Evolutionary conservation across 2,329 filamentous ascomycete genomes (phyloP), one percentile per base, ranked within the genome.

Genomic region (Bipolaris bicolor): DNA sequence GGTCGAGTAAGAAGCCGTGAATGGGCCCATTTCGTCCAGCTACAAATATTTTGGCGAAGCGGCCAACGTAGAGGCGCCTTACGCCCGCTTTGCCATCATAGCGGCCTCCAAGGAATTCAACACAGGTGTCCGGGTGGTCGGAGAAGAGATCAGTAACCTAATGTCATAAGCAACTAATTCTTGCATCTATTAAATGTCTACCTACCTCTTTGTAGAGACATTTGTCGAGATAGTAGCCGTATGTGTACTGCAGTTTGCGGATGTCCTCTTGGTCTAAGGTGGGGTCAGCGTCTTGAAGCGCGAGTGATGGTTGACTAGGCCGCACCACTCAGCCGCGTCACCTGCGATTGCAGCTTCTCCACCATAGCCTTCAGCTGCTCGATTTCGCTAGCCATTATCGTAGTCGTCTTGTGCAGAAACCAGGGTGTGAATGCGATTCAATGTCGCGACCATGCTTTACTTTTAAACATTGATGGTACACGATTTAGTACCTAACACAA

Each of bases 201-300:
- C 37, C 16, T 51, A 80, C 82, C 75, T 85, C 82, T 60, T 84
- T 79, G 71, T 85, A 86, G 1, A 86, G 75, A 58, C 83, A 86
- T 62, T 86, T 86, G 73, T 86, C 83, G 24, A 86, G 76, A 66
- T 85, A 86, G 69, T 86, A 85, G 24, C 83, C 83, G 69, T 85
- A 86, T 58, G 82, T 84, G 76, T 82, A 83, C 65, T 85, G 83
- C 3, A 82, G 77, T 66, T 84, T 84, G 55, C 81, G 80, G 45
- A 85, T 78, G 61, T 84, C 81, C 34, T 82, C 80, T 67, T 84
- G 81, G 55, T 84, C 83, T 83, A 11, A 50, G 20, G 29, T 36
- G 56, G 20, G 20, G 49, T 68, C 48, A 66, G 61, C 55, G 41
- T 31, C 49, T 47, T 37, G 31, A 34, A 57, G 51, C 39, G 41